Evolutionary conservation across 139 green algal genomes (phyloP).

Genomic region (Chlorella vulgaris): DNA sequence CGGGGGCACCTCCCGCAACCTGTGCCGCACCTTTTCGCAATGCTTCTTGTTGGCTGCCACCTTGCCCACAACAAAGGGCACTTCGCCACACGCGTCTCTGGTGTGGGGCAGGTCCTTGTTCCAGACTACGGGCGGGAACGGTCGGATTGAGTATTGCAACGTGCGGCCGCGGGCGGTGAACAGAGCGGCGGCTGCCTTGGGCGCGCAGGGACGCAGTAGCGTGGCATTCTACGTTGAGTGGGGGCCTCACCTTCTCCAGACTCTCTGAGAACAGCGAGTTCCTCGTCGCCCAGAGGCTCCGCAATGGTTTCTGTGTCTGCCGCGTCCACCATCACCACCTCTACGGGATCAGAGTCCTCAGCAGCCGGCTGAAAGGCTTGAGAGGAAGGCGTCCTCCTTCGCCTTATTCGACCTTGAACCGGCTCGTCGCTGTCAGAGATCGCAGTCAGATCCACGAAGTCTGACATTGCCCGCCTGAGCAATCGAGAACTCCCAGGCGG

Average conservation of each 20-base stretch:
- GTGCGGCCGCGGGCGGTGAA: too few relatives aligned
- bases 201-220: too few relatives aligned
- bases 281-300: background rate
- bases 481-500: background rate
- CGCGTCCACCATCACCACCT: too few relatives aligned
- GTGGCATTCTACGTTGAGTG: too few relatives aligned
- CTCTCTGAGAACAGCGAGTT: background rate
- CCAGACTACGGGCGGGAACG: slow-evolving; percentile 18
- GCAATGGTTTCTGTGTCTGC: background rate
- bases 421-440: background rate
- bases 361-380: too few relatives aligned
- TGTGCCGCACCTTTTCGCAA: slow-evolving; percentile 30
- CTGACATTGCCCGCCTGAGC: background rate
- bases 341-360: too few relatives aligned
- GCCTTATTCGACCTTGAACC: background rate
- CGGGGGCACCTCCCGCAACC: background rate
- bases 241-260: background rate
- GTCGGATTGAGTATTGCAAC: too few relatives aligned
- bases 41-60: background rate
- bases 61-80: background rate
- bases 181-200: too few relatives aligned
- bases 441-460: background rate
- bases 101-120: slow-evolving; percentile 34
- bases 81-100: slow-evolving; percentile 11
- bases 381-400: too few relatives aligned